Conservation (phyloP, 2,329 filamentous ascomycete species). For the Magnaporthiopsis rhizophila region DNA sequence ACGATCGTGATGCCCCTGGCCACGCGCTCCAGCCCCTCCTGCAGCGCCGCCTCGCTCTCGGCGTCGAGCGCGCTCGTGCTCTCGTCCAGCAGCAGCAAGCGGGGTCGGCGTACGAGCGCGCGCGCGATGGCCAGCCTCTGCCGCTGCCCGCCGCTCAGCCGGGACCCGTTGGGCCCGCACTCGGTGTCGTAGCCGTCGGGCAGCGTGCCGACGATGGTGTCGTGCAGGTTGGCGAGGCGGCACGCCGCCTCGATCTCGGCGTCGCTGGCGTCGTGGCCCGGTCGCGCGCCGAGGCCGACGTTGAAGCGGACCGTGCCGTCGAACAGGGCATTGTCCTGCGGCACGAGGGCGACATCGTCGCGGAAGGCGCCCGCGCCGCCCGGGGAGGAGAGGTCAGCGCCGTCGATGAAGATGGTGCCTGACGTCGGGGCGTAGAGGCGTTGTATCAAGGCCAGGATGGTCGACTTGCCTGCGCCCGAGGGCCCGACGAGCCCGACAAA, state of each 20-base stretch:
- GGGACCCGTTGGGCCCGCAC: constrained; percentile 41
- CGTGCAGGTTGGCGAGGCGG: constrained; percentile 38
- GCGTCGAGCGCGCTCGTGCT: constrained; percentile 46
- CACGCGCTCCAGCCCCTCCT: constrained; percentile 38
- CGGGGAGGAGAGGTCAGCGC: constrained; percentile 25
- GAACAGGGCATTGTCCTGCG: constrained; percentile 48
- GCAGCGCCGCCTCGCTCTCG: constrained; percentile 42
- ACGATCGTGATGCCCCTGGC: constrained; percentile 35
- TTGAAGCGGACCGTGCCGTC: constrained; percentile 40
- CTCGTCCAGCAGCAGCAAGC: constrained; percentile 52
- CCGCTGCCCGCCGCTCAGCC: constrained; percentile 46
- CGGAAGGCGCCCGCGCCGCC: constrained; percentile 22
- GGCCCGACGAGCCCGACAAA: constrained; percentile 37
- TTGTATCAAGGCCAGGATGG: constrained; percentile 39
- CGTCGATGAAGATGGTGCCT: constrained; percentile 44
- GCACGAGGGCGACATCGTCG: constrained; percentile 41
- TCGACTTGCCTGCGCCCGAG: constrained; percentile 39
- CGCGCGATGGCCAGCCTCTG: constrained; percentile 46
- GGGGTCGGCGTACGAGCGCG: constrained; percentile 47
- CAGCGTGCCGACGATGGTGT: constrained; percentile 33
- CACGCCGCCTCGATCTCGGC: constrained; percentile 34
- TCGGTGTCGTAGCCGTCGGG: constrained; percentile 44
- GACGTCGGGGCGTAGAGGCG: constrained; percentile 44
- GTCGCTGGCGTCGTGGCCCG: constrained; percentile 13
- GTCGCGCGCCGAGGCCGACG: constrained; percentile 28